A percentile compares a stretch with the other conserved stretches of the same genome.
These are phyloP conservation scores for Ligustrum vulgare DNA, from an alignment of 257 asterid species.

Conservation along the genomic window DNA sequence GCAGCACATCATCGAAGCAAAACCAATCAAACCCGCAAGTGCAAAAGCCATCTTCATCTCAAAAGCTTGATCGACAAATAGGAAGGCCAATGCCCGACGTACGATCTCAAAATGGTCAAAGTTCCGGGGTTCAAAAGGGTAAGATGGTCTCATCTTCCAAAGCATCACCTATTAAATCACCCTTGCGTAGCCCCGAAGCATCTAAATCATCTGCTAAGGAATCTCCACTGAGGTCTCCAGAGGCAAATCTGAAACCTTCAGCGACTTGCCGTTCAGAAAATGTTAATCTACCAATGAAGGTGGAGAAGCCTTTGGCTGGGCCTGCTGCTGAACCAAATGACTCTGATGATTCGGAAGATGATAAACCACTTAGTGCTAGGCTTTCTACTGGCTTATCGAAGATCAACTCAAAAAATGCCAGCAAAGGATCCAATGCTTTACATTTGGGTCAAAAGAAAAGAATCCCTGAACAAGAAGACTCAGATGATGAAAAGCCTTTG, in stretches of 20 bases:
- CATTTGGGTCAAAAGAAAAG: conserved; percentile 33
- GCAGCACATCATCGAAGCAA: conserved; percentile 58
- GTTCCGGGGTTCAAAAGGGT: conserved; percentile 42
- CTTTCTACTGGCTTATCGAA: conserved; percentile 36
- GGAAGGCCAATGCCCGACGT: conserved; percentile 42
- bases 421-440: conserved; percentile 43
- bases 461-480: conserved; percentile 59
- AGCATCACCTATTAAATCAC: conserved; percentile 52
- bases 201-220: conserved; percentile 39
- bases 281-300: conserved; percentile 39
- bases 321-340: conserved; percentile 37
- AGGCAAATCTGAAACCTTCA: conserved; percentile 31
- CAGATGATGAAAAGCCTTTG: conserved; percentile 81
- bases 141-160: conserved; percentile 44
- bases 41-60: conserved; percentile 45
- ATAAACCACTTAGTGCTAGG: conserved; percentile 70
- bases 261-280: conserved; percentile 26
- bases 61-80: conserved; percentile 49
- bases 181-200: conserved; percentile 51
- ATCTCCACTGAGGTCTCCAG: conserved; percentile 37
- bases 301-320: conserved; percentile 37
- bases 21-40: conserved; percentile 44
- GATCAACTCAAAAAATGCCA: conserved; percentile 37
- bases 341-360: conserved; percentile 78
- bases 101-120: conserved; percentile 66